Evolutionary conservation across 108 stramenopile genomes (phyloP).

Genomic region (Cyclostephanos tholiformis): DNA sequence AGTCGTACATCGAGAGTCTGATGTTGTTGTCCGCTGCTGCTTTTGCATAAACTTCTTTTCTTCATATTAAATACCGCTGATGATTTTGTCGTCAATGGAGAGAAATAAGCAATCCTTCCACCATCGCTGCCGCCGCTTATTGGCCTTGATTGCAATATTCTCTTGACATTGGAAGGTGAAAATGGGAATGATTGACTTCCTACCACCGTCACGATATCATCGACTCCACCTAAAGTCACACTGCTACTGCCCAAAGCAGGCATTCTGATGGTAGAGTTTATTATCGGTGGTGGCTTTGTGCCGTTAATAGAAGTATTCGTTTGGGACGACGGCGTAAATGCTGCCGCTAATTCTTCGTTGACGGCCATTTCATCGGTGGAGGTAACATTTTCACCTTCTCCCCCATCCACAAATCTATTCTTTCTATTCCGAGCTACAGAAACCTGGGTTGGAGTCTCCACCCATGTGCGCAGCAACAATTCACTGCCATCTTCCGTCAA

Average conservation of each 20-base stretch:
- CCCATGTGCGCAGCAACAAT: conserved; percentile 29
- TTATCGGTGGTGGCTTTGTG: not conserved
- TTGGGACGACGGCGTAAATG: not conserved
- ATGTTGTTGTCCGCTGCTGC: not conserved
- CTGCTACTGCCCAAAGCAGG: not conserved
- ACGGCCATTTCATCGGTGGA: not conserved
- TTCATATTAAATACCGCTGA: conserved; percentile 1
- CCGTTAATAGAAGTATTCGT: not conserved
- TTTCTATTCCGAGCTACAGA: conserved; percentile 8
- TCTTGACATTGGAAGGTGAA: conserved; percentile 52
- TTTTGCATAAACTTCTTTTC: conserved; percentile 9
- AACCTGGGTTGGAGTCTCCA: conserved; percentile 44
- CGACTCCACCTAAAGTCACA: not conserved
- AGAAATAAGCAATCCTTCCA: not conserved
- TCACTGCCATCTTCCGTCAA: conserved; percentile 28
- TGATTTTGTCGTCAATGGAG: not conserved
- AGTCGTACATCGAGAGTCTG: conserved; percentile 6
- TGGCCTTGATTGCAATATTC: conserved; percentile 6
- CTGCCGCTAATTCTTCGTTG: not conserved
- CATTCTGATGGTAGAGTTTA: not conserved
- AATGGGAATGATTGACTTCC: conserved; percentile 25
- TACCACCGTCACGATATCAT: not conserved
- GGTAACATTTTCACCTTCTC: not conserved
- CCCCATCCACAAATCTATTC: not conserved
- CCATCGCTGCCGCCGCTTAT: not conserved